Base-by-base conservation (phyloP, 306 rosid genomes). In the Alnus glutinosa region DNA sequence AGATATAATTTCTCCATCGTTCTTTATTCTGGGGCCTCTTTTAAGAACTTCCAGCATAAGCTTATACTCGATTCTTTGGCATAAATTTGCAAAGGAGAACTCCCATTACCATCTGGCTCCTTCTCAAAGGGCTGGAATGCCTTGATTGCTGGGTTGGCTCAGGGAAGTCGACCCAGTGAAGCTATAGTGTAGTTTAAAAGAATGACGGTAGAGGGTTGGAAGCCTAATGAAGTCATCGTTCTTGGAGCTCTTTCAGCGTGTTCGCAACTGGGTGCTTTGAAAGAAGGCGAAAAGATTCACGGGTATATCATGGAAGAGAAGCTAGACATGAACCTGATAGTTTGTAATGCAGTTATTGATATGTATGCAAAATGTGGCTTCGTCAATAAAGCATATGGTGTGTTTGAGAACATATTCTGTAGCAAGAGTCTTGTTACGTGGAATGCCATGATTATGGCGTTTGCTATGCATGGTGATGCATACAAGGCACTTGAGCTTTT, bases 381-480 rank as follows among this genome's bases (percentile, higher is more conserved):
- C 72, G 90, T 82, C 58, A 91, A 92, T 83, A 90, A 89, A 73
- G 94, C 93, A 4, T 87, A 70, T 80, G 44, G 44, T n/a, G 97
- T 89, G 12, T 94, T 94, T 30, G 10, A 73, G 46, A 79, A 71
- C 47, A 92, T 92, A 96, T 85, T 80, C n/a, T 82, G 92, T 34
- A 79, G 77, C 69, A 94, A 88, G 82, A 82, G 83, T 86, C 71
- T 88, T 5, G 79, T 94, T n/a, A 89, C 98, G 0, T 94, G 98
- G 97, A 94, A 92, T 71, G 86, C 91, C 2, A 92, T 94, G 91
- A 90, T 94, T 44, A 92, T 94, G 97, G 97, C 87, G 1, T 90
- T 94, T 76, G 97, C 92, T 0, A 86, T 94, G 92, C 87, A 89
- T 58, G 94, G 98, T 0, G 88, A 94, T 77, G 96, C 90, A 34